Conservation (phyloP, 306 rosid species). For the Vachellia pachyceras region DNA sequence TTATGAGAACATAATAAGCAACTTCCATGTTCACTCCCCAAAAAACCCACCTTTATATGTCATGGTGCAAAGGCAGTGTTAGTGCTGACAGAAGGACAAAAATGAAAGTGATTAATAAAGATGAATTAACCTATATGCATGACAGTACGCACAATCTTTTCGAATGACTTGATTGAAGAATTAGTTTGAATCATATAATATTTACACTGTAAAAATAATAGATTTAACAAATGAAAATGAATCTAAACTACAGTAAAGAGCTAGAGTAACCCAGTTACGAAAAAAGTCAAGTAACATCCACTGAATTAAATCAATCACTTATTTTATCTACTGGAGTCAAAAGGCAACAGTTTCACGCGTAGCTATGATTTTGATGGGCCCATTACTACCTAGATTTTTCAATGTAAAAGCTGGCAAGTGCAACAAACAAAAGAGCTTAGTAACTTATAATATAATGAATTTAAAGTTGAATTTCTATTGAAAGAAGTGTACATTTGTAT, state of each 20-base stretch:
- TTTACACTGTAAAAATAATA: neutral
- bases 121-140: neutral
- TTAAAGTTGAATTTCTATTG: too few relatives aligned
- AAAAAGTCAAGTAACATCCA: neutral
- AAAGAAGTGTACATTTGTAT: too few relatives aligned
- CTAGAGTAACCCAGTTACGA: neutral
- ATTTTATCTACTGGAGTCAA: neutral
- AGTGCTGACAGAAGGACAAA: neutral
- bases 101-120: neutral
- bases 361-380: constrained; percentile 29
- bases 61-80: neutral
- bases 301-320: neutral
- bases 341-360: neutral
- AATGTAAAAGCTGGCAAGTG: neutral
- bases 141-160: neutral
- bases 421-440: neutral
- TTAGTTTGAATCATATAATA: neutral
- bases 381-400: neutral
- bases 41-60: neutral
- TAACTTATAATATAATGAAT: too few relatives aligned
- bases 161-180: neutral
- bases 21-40: neutral
- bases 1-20: neutral
- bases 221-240: neutral
- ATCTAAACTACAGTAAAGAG: neutral